Base-by-base conservation (phyloP, 176 grass and related monocot genomes). In the Eleusine indica region DNA sequence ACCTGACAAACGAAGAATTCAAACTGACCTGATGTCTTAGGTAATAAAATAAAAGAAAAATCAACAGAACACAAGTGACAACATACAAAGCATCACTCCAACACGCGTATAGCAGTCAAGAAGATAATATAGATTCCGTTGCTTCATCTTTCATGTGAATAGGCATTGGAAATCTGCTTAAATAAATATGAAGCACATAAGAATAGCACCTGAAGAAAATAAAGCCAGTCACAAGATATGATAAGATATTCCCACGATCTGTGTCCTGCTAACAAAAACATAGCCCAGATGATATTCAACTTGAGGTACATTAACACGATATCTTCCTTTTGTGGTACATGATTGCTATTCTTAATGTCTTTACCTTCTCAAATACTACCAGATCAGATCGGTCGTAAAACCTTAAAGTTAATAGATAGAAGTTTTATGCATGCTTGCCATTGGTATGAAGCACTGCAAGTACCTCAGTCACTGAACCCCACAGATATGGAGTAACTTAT, bases 291-390 rank as follows among this genome's bases (percentile, higher is more conserved):
- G 25, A 63, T 30, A 64, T 30, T 64, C 28, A 64, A 30, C 61
- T 64, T 64, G 11, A 30, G 12, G 52, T 67, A 29, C 43, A 83
- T 83, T 4, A 21, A 51, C 18, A 74, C 6, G 14, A 1, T 42
- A 66, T 75, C 71, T 66, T 40, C 54, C 9, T 9, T 40, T 41
- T 29, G 19, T 75, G 13, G 66, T 44, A 83, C 61, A 75, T 67
- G 8, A 75, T 41, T 75, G 61, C 3, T 7, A 12, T 19, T 42
- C 30, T 75, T 40, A 66, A 44, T 41, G 65, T n/a, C 29, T 66
- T 29, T 18, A 56, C 18, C 12, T 80, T 51, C 38, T 44, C 22
- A 0, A 2, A 57, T 21, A 46, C 39, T 47, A 75, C 21, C 28
- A 86, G 15, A 25, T 35, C 18, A 39, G 6, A 44, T 9, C 46